Evolutionary conservation across 345 rosid genomes (phyloP), one percentile per base, ranked within the genome.

Genomic region (Stellera chamaejasme): DNA sequence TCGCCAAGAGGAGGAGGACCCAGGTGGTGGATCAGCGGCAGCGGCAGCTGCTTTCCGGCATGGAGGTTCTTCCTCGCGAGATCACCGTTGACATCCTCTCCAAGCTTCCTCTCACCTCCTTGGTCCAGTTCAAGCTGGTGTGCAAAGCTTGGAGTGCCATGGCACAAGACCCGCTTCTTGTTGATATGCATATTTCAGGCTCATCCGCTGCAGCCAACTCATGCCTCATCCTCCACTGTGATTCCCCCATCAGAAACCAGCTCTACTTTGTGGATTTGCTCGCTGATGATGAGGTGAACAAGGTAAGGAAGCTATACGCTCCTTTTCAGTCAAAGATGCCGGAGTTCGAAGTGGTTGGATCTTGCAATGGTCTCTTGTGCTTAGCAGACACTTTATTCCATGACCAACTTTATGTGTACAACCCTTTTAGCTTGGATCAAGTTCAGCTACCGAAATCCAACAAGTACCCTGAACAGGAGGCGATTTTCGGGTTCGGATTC

Each of bases 171-270:
- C 72, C 77, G 13, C 55, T 59, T 41, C 66, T 77, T 16, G 70
- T 56, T 55, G 45, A 42, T 43, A 58, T 62, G 53, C 77, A 63
- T 52, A 57, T 65, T 10, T 57, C 64, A 44, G 55, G 62, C 25
- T 60, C 25, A 23, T 5, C 60, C 6, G 8, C 60, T 7, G 54
- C 59, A 26, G 52, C 56, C 19, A 32, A 61, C 13, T 81, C 79
- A 27, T 83, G 81, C 48, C 88, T 86, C 45, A 76, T 86, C 57
- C 72, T 83, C 56, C 95, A 83, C 72, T 72, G 77, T 13, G 90
- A 77, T 53, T 60, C 19, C 16, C 90, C 90, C 2, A 49, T 77
- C 71, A 62, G 81, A 27, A 83, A 77, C 72, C 60, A 74, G 25
- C 82, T 86, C 15, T 75, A 64, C 63, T 75, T 82, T 52, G 45